Evolutionary conservation across 176 grass and related monocot genomes (phyloP), one percentile per base, ranked within the genome.

Genomic region (Alopecurus myosuroides): DNA sequence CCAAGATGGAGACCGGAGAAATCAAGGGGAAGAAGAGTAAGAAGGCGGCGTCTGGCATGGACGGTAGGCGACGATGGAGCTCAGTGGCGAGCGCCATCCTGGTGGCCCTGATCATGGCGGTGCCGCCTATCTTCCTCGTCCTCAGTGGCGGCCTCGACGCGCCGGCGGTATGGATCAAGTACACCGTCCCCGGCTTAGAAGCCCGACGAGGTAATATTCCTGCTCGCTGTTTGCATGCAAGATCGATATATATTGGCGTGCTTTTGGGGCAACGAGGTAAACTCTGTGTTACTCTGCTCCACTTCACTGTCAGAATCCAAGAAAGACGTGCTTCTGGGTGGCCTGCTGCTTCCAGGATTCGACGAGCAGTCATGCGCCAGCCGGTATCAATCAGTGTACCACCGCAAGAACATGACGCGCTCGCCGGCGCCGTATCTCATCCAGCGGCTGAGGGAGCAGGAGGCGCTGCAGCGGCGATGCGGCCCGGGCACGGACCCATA

Each of bases 381-480:
- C 74, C 88, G 91, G 7, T 93, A 93, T 81, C 37, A 41, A 18
- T 97, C 77, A 3, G 82, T 68, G 20, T 18, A 33, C 23, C 93
- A 91, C 56, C 81, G 81, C 34, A 87, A 87, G 86, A 73, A 48
- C 84, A 31, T 87, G 80, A 4, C 77, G 65, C 45, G 82, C 62
- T 72, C 25, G 5, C 91, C 89, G 36, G 77, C 88, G 0, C 15
- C 61, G 22, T 78, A 91, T 28, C 91, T 96, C 46, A n/a, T 91
- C 78, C 30, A 79, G 23, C 83, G 67, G 63, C 86, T 96, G 25
- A 74, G 94, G 22, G 29, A 88, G 69, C 90, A 96, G 45, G 94
- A 96, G 86, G 84, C 78, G 1, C 89, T 87, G 71, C 94, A 96
- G 9, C 88, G 77, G 4, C 85, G 74, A 74, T 91, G 89, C 77